Evolutionary conservation across 1,139 yeast species (phyloP).

Genomic region (Pichia sp.): DNA sequence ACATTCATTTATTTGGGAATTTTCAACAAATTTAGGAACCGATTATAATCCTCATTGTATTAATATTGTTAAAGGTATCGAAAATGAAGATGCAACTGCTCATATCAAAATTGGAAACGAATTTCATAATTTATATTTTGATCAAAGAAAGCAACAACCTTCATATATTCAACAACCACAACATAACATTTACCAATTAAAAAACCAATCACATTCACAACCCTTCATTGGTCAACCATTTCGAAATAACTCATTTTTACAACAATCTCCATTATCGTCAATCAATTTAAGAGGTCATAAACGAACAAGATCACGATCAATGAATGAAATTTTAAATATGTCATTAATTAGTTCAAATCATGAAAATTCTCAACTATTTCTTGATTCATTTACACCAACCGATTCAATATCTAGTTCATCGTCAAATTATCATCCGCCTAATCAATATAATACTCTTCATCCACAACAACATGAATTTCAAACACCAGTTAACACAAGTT

Average conservation of each 20-base stretch:
- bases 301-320: constrained; percentile 30
- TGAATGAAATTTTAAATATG: constrained; percentile 24
- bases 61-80: constrained; percentile 11
- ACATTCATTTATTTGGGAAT: constrained; percentile 29
- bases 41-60: constrained; percentile 22
- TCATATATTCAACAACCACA: not conserved
- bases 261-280: not conserved
- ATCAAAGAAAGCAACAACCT: not conserved
- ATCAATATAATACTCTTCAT: too few species aligned
- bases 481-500: not conserved
- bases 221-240: not conserved
- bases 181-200: not conserved
- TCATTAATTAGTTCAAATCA: not conserved
- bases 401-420: constrained; percentile 4
- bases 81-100: not conserved
- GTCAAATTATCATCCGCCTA: not conserved
- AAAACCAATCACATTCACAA: not conserved
- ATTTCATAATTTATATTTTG: not conserved
- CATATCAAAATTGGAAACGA: not conserved
- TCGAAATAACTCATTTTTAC: not conserved
- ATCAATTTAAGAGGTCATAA: constrained; percentile 24
- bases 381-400: constrained; percentile 8
- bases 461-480: not conserved
- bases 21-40: constrained; percentile 13
- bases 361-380: constrained; percentile 1